Conservation (phyloP, 2,329 filamentous ascomycete genomes). For the Aphanoascus verrucosus region DNA sequence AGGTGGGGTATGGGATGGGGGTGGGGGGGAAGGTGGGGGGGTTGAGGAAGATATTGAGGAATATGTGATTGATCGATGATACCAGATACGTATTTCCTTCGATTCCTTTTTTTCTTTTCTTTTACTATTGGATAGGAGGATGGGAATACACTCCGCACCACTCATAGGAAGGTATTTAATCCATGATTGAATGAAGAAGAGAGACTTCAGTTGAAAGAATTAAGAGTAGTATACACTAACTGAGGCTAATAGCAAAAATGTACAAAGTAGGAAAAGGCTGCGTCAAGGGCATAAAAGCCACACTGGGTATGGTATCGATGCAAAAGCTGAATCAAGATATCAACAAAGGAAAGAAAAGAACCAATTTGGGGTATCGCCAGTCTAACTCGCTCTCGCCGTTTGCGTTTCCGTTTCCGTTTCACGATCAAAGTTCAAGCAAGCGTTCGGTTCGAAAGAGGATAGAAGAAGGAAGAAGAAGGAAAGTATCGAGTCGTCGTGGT, state of each 20-base stretch:
- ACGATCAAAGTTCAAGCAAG: too few species aligned
- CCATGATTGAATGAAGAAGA: too few species aligned
- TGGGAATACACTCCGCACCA: too few species aligned
- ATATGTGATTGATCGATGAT: slow-evolving; percentile 23
- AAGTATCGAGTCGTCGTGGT: neutral
- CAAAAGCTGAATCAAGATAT: neutral
- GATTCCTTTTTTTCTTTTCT: neutral
- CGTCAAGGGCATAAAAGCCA: too few species aligned
- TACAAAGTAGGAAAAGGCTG: too few species aligned
- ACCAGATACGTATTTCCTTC: neutral
- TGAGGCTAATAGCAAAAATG: too few species aligned
- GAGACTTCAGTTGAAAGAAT: too few species aligned
- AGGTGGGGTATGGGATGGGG: slow-evolving; percentile 38
- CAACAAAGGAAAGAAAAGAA: neutral
- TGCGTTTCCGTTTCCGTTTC: neutral
- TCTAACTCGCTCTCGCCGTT: neutral
- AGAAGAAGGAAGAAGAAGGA: neutral
- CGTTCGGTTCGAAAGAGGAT: neutral
- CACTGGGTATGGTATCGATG: neutral
- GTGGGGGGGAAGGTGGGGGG: slow-evolving; percentile 33
- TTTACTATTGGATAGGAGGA: neutral
- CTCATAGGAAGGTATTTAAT: too few species aligned
- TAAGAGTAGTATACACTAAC: neutral
- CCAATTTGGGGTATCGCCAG: slow-evolving; percentile 4
- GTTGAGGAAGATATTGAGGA: slow-evolving; percentile 29